Percentiles rank a stretch among this genome's conserved stretches.
These are phyloP conservation scores for Paraleonurus japonicus DNA, from an alignment of 257 asterid species.

Conservation along the genomic window DNA sequence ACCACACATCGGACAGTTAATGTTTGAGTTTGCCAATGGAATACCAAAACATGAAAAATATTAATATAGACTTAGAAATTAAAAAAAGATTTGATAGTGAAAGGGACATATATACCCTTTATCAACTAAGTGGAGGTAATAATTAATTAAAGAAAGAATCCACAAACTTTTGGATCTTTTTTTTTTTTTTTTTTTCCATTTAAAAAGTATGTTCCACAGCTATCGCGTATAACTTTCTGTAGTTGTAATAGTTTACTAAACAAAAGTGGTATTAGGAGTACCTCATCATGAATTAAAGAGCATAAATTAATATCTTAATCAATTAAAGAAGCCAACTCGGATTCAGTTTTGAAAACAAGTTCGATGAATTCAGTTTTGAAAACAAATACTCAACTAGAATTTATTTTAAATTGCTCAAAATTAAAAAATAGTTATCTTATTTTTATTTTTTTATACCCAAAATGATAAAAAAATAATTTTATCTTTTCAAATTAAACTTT, in stretches of 20 bases:
- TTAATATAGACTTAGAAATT: not conserved
- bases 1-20: no score
- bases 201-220: not conserved
- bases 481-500: no score
- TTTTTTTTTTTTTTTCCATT: not conserved
- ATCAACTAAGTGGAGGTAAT: not conserved
- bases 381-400: no score
- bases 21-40: no score
- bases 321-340: no score
- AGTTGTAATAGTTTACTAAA: not conserved
- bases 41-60: no score
- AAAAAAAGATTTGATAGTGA: not conserved
- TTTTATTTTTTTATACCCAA: no score
- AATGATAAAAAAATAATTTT: no score
- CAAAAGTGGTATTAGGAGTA: not conserved
- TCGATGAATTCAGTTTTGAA: not conserved
- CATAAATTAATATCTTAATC: no score
- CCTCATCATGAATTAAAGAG: not conserved
- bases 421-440: no score
- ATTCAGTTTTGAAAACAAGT: not conserved
- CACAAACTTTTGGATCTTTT: not conserved
- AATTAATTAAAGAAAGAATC: not conserved
- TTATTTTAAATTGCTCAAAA: no score
- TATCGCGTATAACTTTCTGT: not conserved
- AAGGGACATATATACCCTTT: conserved; percentile 2